These are phyloP conservation scores for Silene noctiflora DNA, from an alignment of 179 eudicot species.

Conservation along the genomic window DNA sequence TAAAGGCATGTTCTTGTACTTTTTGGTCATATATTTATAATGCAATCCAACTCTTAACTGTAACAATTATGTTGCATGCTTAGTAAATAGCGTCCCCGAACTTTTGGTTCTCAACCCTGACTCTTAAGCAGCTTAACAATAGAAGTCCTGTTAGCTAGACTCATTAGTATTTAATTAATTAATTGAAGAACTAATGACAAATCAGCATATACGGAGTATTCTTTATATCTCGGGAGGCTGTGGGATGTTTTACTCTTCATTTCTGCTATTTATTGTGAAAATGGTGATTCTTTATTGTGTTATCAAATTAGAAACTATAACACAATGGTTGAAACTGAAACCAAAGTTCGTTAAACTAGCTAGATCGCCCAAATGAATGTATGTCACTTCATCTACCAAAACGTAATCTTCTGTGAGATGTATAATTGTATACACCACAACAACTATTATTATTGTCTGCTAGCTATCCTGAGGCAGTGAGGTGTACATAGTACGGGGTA, in stretches of 20 bases:
- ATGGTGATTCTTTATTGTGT: not conserved
- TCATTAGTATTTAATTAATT: too few species aligned
- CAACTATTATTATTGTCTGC: not conserved
- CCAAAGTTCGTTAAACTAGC: not conserved
- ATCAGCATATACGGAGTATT: not conserved
- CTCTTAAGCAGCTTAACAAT: too few species aligned
- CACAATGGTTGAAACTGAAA: not conserved
- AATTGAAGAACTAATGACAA: not conserved
- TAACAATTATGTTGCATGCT: not conserved
- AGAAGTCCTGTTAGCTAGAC: too few species aligned
- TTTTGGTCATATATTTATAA: not conserved
- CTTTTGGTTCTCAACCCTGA: too few species aligned
- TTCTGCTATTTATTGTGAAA: not conserved
- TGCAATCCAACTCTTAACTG: not conserved
- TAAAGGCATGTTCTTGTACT: not conserved
- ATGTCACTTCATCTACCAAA: slow-evolving; percentile 1
- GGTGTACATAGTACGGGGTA: not conserved
- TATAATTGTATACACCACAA: not conserved
- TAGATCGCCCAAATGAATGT: not conserved
- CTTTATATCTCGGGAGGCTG: not conserved
- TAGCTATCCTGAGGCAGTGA: not conserved
- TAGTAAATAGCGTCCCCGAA: not conserved
- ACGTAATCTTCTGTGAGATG: not conserved
- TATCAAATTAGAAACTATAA: not conserved
- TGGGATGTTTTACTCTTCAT: not conserved